Evolutionary conservation across 1,139 yeast genomes (phyloP).

Genomic region (Pichia inconspicua): DNA sequence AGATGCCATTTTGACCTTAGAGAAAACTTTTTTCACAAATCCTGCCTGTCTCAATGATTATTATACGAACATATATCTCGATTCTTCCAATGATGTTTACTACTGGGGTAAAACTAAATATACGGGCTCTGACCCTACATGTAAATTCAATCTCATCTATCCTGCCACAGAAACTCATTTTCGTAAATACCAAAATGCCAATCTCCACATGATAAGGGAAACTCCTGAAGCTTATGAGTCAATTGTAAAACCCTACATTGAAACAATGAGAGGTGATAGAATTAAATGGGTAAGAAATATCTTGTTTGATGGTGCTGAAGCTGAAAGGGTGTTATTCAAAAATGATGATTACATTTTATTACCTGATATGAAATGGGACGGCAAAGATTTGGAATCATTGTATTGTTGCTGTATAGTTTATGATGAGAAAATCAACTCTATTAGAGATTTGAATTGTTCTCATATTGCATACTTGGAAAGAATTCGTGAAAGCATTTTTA

Average conservation of each 20-base stretch:
- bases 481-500: constrained; percentile 38
- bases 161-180: constrained; percentile 91
- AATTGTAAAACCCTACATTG: constrained; percentile 68
- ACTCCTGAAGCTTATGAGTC: constrained; percentile 67
- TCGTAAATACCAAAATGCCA: constrained; percentile 57
- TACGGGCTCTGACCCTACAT: constrained; percentile 44
- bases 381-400: constrained; percentile 55
- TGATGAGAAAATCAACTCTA: constrained; percentile 59
- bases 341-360: constrained; percentile 57
- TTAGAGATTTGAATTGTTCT: constrained; percentile 58
- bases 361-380: constrained; percentile 94
- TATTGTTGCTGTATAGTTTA: constrained; percentile 75
- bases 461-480: constrained; percentile 52
- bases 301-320: constrained; percentile 72
- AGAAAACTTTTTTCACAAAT: constrained; percentile 67
- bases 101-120: constrained; percentile 68
- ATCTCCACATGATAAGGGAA: constrained; percentile 56
- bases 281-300: constrained; percentile 90
- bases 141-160: constrained; percentile 68
- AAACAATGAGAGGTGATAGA: constrained; percentile 67
- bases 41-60: constrained; percentile 14
- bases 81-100: constrained; percentile 74
- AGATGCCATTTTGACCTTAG: constrained; percentile 66
- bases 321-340: constrained; percentile 64
- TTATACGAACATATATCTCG: constrained; percentile 34